Base-by-base conservation (phyloP, 345 rosid genomes). In the Nephelium lappaceum region DNA sequence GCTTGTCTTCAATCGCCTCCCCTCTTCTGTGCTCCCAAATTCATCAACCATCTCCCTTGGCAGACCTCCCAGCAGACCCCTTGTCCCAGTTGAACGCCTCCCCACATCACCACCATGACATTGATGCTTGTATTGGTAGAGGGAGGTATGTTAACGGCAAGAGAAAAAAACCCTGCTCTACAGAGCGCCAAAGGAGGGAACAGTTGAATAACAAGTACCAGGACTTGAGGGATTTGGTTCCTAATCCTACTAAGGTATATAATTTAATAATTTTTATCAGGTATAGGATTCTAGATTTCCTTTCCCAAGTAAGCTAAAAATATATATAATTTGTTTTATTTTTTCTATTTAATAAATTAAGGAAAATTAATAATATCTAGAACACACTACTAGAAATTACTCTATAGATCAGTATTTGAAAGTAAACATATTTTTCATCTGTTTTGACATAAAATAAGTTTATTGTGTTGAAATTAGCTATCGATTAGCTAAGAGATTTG, bases 211-310 rank as follows among this genome's bases (percentile, higher is more conserved):
- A 85, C 41, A 87, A 86, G 80, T 95, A 19, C 67, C 60, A 41
- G 0, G 93, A 90, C 39, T 81, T 95, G 84, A 86, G 82, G 79
- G 41, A 68, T 21, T 86, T 93, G 87, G 85, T 93, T 73, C 99
- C 99, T 39, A 90, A 77, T 77, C 92, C 93, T 2, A 86, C 89
- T 47, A 93, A 93, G 96, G 97, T 93, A 83, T 69, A 14, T 12
- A 41, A 0, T 11, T 10, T 61, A 71, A n/a, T 41, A n/a, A 10
- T 74, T 43, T 38, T 36, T 70, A 12, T 4, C 60, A 53, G 5
- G 5, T 15, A 3, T 1, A 45, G 0, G 11, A 45, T 45, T 45
- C 11, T 2, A 0, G 36, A 31, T 31, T 31, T 31, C 36, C 3
- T 31, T 31, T 31, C 36, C 36, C 36, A 31, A 31, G 36, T 31